Evolutionary conservation across 139 green algal genomes (phyloP).

Genomic region (Chlamydomonas sp.): DNA sequence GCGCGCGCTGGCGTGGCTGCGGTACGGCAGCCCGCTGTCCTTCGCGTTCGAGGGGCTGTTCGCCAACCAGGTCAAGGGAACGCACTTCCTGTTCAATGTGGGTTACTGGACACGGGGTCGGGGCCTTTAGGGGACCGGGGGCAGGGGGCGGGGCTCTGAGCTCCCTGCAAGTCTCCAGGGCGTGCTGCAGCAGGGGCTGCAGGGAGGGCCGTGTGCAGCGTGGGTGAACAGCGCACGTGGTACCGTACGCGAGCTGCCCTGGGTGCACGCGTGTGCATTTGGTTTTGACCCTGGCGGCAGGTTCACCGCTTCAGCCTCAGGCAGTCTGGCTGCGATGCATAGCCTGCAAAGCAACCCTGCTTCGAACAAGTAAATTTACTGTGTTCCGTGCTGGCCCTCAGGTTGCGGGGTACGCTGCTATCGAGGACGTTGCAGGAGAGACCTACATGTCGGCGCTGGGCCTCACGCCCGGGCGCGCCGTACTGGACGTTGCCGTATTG

Average conservation of each 20-base stretch:
- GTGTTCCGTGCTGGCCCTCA: not conserved
- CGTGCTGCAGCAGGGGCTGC: no score
- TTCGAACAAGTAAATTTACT: not conserved
- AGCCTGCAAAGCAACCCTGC: not conserved
- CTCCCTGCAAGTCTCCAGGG: no score
- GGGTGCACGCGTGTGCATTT: no score
- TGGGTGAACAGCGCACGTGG: no score
- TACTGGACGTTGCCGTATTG: conserved; percentile 16
- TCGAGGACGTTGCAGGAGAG: conserved; percentile 20
- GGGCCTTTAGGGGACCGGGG: not conserved
- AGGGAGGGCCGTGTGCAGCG: no score
- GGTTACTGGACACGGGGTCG: not conserved
- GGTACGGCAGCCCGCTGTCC: conserved; percentile 49
- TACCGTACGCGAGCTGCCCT: no score
- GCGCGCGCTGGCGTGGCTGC: conserved; percentile 60
- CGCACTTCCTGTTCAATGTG: conserved; percentile 23
- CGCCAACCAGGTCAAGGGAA: conserved; percentile 66
- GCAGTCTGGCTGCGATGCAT: no score
- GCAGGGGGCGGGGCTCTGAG: not conserved
- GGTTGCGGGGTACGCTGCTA: conserved; percentile 13
- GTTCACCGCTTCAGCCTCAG: no score
- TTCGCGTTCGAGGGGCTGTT: conserved; percentile 64
- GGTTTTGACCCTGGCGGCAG: no score
- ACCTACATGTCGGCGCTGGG: conserved; percentile 20
- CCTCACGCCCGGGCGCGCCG: not conserved